These are phyloP conservation scores for Vaccinium corymbosum DNA, from an alignment of 148 eudicot species.

Conservation along the genomic window DNA sequence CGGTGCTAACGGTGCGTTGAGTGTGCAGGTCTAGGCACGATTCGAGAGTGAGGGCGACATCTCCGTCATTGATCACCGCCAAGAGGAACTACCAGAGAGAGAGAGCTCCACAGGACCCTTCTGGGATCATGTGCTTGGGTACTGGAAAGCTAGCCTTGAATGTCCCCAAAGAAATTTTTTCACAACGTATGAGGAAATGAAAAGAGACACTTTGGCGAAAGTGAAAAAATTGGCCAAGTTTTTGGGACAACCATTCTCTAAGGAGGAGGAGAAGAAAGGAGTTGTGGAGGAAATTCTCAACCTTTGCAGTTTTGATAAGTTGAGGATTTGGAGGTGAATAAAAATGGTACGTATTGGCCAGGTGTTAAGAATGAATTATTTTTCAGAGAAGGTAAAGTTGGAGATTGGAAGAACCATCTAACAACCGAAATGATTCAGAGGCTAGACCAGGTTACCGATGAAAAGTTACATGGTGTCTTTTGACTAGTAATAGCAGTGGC, in stretches of 20 bases:
- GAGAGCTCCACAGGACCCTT: too few species aligned
- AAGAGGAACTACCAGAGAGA: too few species aligned
- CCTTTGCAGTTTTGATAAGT: neutral
- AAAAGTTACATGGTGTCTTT: neutral
- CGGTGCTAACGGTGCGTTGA: too few species aligned
- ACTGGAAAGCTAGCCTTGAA: constrained; percentile 11
- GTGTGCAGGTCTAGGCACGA: too few species aligned
- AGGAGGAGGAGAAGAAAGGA: neutral
- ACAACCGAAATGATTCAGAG: neutral
- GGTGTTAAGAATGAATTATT: neutral
- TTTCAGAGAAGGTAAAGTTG: neutral
- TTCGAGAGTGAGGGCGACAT: too few species aligned
- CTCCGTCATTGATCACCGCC: too few species aligned
- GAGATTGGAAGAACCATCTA: neutral
- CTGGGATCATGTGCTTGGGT: constrained; percentile 23
- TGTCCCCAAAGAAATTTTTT: constrained; percentile 8
- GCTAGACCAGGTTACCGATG: neutral
- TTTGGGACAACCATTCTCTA: neutral
- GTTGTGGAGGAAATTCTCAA: neutral
- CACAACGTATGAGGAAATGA: constrained; percentile 27
- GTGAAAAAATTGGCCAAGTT: neutral
- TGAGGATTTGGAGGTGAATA: neutral
- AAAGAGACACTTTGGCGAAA: neutral
- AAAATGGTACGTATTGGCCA: neutral
- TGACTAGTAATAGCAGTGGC: neutral